Evolutionary conservation across 2,329 filamentous ascomycete genomes (phyloP).

Genomic region (Botrytis paeoniae): DNA sequence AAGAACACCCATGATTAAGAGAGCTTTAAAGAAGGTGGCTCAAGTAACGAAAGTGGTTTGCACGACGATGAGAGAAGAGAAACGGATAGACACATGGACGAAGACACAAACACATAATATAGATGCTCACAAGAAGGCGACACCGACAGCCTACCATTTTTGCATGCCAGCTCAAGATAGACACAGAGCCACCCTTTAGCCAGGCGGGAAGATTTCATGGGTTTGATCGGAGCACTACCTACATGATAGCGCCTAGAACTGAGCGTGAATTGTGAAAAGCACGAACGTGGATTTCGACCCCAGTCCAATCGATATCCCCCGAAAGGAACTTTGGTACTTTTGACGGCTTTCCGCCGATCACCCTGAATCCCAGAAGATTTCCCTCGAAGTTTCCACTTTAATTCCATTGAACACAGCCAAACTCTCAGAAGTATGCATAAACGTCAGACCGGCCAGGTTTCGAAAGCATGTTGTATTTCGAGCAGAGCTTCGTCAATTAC

Average conservation of each 20-base stretch:
- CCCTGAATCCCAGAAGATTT: background rate
- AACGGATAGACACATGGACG: constrained; percentile 10
- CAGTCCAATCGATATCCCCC: background rate
- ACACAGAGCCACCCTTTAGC: background rate
- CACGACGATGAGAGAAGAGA: background rate
- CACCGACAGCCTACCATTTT: constrained; percentile 9
- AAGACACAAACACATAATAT: constrained; percentile 18
- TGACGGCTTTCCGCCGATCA: background rate
- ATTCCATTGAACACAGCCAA: background rate
- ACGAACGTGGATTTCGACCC: constrained; percentile 4
- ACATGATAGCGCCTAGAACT: constrained; percentile 5
- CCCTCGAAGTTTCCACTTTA: constrained; percentile 3
- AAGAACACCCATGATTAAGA: constrained; percentile 15
- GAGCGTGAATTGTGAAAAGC: background rate
- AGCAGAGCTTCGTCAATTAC: background rate
- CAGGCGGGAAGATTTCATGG: constrained; percentile 7
- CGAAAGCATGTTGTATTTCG: background rate
- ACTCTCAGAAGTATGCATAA: background rate
- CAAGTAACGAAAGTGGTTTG: constrained; percentile 17
- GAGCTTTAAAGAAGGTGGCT: constrained; percentile 11
- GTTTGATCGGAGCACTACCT: constrained; percentile 1
- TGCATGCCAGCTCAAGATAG: constrained; percentile 8
- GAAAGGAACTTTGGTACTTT: background rate
- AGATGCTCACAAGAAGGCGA: constrained; percentile 1
- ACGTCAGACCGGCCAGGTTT: background rate